Percentiles rank a stretch among this genome's conserved stretches.
These are phyloP conservation scores for Breviolum minutum DNA, from an alignment of 73 alveolate genomes.

Conservation along the genomic window DNA sequence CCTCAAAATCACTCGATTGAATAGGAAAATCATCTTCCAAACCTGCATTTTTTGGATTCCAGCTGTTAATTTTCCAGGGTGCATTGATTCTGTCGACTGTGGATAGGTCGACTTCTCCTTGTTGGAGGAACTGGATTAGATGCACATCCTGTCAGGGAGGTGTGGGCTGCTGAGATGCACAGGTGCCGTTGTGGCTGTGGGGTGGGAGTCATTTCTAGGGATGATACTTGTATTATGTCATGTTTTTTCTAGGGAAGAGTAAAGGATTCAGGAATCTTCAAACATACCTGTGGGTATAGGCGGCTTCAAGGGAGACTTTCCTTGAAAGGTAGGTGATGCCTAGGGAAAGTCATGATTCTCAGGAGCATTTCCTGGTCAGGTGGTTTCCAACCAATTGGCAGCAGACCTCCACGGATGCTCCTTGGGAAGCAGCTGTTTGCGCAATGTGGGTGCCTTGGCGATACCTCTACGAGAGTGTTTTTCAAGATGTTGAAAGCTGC, in stretches of 20 bases:
- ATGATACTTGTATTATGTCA: too few species aligned
- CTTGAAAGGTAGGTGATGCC: too few species aligned
- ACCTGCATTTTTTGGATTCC: too few species aligned
- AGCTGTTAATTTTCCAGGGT: too few species aligned
- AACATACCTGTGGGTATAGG: too few species aligned
- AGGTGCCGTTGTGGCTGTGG: slow-evolving; percentile 11
- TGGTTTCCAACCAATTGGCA: slow-evolving; percentile 47
- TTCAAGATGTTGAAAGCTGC: too few species aligned
- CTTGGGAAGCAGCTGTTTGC: slow-evolving; percentile 46
- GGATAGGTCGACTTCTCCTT: slow-evolving; percentile 72
- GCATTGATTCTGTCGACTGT: not conserved
- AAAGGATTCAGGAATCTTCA: not conserved
- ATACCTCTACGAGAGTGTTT: not conserved
- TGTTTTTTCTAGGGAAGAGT: not conserved
- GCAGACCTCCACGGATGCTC: not conserved
- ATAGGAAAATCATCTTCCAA: not conserved
- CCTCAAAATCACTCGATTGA: not conserved
- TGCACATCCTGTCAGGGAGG: slow-evolving; percentile 74
- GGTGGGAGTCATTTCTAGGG: not conserved
- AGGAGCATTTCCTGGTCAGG: not conserved
- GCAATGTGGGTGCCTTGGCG: slow-evolving; percentile 63
- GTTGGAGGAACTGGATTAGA: slow-evolving; percentile 85
- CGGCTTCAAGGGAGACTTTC: too few species aligned
- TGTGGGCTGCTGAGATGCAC: slow-evolving; percentile 61
- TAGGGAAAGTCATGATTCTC: too few species aligned